phyloP scores from a whole-genome alignment of 495 filamentous ascomycete genomes.

The Penicillium ochrochloron region DNA sequence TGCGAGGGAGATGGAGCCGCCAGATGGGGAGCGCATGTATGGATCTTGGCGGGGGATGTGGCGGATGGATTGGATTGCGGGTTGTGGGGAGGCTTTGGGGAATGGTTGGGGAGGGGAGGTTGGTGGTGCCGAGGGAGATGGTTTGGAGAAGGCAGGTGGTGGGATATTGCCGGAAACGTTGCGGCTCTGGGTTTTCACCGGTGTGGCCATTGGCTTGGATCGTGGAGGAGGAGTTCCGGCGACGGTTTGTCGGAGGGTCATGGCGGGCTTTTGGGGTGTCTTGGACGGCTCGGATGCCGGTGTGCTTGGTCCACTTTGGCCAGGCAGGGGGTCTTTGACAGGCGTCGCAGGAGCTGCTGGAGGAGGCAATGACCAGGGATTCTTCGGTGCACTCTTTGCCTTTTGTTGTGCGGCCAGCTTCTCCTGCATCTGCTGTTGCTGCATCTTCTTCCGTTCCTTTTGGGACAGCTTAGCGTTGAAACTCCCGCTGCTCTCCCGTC shows the following conservation, averaged over 20 bases:
- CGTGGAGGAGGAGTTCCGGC: slow-evolving; percentile 52
- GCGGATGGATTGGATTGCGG: slow-evolving; percentile 54
- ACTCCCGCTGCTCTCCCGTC: slow-evolving; percentile 43
- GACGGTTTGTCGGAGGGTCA: slow-evolving; percentile 68
- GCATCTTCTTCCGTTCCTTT: slow-evolving; percentile 84
- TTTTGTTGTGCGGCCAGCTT: slow-evolving; percentile 51
- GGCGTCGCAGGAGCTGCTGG: slow-evolving; percentile 24
- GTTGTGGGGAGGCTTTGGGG: slow-evolving; percentile 34
- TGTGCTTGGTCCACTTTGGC: slow-evolving; percentile 26
- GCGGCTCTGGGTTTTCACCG: slow-evolving; percentile 34
- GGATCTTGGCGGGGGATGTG: slow-evolving; percentile 49
- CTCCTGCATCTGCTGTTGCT: slow-evolving; percentile 69
- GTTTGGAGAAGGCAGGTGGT: slow-evolving; percentile 27
- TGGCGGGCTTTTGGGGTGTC: slow-evolving; percentile 50
- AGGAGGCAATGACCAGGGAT: slow-evolving; percentile 73
- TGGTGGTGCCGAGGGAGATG: slow-evolving; percentile 30
- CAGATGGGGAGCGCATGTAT: slow-evolving; percentile 49
- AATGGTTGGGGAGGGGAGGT: slow-evolving; percentile 25
- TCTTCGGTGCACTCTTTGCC: slow-evolving; percentile 51
- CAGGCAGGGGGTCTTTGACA: slow-evolving; percentile 28
- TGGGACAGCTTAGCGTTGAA: slow-evolving; percentile 72
- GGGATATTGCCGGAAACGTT: slow-evolving; percentile 33
- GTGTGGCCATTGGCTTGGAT: slow-evolving; percentile 34
- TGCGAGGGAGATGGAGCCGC: slow-evolving; percentile 72
- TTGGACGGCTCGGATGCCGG: slow-evolving; percentile 31